Base-by-base conservation (phyloP, 192 early-diverging fungal species). In the Funneliformis geosporum region DNA sequence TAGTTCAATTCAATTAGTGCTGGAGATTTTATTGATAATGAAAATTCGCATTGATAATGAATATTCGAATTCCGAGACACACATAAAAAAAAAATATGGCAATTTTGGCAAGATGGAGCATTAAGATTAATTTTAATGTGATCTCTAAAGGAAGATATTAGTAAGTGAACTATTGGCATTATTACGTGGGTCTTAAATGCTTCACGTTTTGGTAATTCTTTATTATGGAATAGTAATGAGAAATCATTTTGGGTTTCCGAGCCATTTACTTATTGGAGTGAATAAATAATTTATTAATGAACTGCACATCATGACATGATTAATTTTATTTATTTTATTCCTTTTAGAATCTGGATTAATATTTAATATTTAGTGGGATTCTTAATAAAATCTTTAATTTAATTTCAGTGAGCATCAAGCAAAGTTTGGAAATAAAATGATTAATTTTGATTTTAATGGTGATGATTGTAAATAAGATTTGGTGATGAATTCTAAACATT, bases 401-500 rank as follows among this genome's bases (percentile, higher is more conserved):
- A 44, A 18, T 42, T 18, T 8, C 74, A 21, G 59, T 27, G 33
- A 60, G 43, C 14, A 23, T 25, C 27, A 42, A 75, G 18, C 60
- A 39, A 75, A 40, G 42, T 75, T 75, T 62, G 74, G 74, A 62
- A 60, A 27, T 62, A 75, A 75, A n/a, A 62, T 75, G 8, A n/a
- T 60, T 42, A 62, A 61, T n/a, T 61, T 61, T 33, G 91, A 96
- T 72, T 95, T 95, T 81, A 80, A 88, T 83, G 91, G 89, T 23
- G 87, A 88, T 68, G 92, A n/a, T n/a, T n/a, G 91, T 8, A 55
- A 75, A 11, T 18, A 82, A 9, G 90, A 91, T 55, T 66, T 94
- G 12, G 91, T 88, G 1, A 87, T 93, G 39, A 87, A 89, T 69
- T 90, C 91, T 44, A 90, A 90, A 5, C 91, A 92, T 81, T 61